Evolutionary conservation across 148 eudicot genomes (phyloP).

Genomic region (Cornus kousa): DNA sequence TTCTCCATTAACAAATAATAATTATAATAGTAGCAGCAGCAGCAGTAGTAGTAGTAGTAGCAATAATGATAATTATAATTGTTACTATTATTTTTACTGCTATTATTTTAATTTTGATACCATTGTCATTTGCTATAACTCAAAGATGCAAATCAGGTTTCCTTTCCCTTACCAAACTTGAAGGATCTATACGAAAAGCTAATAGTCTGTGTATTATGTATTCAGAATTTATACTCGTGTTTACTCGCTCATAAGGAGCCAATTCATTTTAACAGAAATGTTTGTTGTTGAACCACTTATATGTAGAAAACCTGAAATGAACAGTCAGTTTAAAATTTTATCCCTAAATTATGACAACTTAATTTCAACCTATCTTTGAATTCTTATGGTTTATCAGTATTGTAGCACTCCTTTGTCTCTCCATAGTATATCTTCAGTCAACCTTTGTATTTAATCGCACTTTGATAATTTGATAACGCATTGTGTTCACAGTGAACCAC

Average conservation of each 20-base stretch:
- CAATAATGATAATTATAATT: too few species aligned
- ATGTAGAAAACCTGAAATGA: background rate
- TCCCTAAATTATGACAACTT: background rate
- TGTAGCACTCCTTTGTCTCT: background rate
- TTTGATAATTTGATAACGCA: background rate
- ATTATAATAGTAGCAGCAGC: background rate
- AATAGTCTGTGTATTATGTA: too few species aligned
- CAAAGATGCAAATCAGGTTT: background rate
- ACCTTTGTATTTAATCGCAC: background rate
- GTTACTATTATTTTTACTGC: too few species aligned
- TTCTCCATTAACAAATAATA: background rate
- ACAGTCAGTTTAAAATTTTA: background rate
- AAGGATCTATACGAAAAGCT: background rate
- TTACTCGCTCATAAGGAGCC: background rate
- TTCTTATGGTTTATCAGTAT: background rate
- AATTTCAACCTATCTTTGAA: background rate
- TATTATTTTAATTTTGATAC: too few species aligned
- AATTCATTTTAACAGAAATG: background rate
- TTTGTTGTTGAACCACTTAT: background rate
- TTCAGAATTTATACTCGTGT: background rate
- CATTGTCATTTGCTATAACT: background rate
- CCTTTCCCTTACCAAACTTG: background rate
- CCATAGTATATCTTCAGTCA: background rate
- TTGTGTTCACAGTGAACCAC: slow-evolving; percentile 63
- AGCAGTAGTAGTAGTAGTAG: too few species aligned